Conservation (phyloP, 257 asterid genomes). For the Forsythia viridissima region DNA sequence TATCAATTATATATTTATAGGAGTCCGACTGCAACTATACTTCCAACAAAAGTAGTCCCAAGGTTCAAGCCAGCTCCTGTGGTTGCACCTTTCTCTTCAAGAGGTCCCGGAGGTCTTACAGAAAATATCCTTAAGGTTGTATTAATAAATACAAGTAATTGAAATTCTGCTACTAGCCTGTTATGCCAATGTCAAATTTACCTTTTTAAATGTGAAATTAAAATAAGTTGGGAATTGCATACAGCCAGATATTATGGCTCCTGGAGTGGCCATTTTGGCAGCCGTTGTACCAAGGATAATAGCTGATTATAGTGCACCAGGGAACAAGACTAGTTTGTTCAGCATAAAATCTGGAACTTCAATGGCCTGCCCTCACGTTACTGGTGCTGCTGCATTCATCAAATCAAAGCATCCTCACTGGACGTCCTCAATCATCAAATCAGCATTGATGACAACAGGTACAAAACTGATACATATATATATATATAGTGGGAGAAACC, state of each 20-base stretch:
- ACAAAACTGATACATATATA: background rate
- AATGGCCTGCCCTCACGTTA: slow-evolving; percentile 87
- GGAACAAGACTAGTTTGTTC: slow-evolving; percentile 41
- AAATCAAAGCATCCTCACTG: slow-evolving; percentile 60
- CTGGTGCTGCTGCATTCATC: slow-evolving; percentile 67
- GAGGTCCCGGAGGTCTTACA: slow-evolving; percentile 66
- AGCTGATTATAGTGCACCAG: slow-evolving; percentile 36
- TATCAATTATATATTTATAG: slow-evolving; percentile 23
- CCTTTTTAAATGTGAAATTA: background rate
- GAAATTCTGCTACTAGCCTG: too few relatives aligned
- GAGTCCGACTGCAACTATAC: slow-evolving; percentile 62
- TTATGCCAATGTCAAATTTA: background rate
- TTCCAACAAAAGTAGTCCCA: slow-evolving; percentile 42
- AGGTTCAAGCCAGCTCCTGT: slow-evolving; percentile 59
- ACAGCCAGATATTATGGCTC: slow-evolving; percentile 79
- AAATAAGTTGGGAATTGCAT: background rate
- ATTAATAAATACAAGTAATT: background rate
- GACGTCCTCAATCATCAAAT: slow-evolving; percentile 66
- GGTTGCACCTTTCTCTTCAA: slow-evolving; percentile 69
- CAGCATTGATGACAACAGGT: slow-evolving; percentile 81
- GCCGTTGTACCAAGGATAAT: slow-evolving; percentile 42
- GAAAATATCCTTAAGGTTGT: slow-evolving; percentile 71
- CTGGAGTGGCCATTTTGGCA: slow-evolving; percentile 76
- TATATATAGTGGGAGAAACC: too few relatives aligned
- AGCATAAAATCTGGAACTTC: slow-evolving; percentile 74